Base-by-base conservation (phyloP, 2,329 filamentous ascomycete species). In the Mycosphaerelloides madeirae region DNA sequence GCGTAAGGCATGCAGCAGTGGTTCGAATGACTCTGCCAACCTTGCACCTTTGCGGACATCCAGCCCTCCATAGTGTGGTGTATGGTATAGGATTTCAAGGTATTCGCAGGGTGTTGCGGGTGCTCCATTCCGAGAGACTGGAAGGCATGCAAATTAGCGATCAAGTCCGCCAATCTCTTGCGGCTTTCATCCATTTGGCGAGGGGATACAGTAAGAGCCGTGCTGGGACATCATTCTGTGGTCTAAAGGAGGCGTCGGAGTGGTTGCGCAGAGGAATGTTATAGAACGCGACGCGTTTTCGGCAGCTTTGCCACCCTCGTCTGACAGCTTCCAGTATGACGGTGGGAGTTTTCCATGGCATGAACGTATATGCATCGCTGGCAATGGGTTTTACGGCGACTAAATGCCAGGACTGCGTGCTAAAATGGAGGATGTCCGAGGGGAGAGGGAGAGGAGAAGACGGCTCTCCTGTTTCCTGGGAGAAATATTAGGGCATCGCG, bases 131-230 rank as follows among this genome's bases (percentile, higher is more conserved):
- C 60, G 48, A 44, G 42, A 38, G 41, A 38, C 25, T 42, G 43
- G 53, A 34, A 52, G 59, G 54, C 48, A 61, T 58, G 59, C 45
- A 57, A 54, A 57, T 57, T 41, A 50, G 53, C 58, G 57, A 57
- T 48, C 50, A 49, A 51, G 45, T 56, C 55, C 53, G 50, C 31
- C 36, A 9, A 25, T 44, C 50, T 54, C 61, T 61, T 62, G 50
- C 57, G 46, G 51, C 43, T n/a, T n/a, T 41, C 18, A 37, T 20
- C 20, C 9, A 12, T 6, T 29, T 22, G 31, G 18, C 43, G 29
- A 42, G 14, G 42, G 31, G 38, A 41, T 31, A 29, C 32, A 15
- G 38, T 38, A 25, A 28, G 39, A 37, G 39, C 46, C 54, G 55
- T 58, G 53, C 53, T 48, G 43, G 20, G 40, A 14, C 25, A 31